phyloP scores from a whole-genome alignment of 1,139 yeast genomes.

The Schwanniomyces etchellsii region DNA sequence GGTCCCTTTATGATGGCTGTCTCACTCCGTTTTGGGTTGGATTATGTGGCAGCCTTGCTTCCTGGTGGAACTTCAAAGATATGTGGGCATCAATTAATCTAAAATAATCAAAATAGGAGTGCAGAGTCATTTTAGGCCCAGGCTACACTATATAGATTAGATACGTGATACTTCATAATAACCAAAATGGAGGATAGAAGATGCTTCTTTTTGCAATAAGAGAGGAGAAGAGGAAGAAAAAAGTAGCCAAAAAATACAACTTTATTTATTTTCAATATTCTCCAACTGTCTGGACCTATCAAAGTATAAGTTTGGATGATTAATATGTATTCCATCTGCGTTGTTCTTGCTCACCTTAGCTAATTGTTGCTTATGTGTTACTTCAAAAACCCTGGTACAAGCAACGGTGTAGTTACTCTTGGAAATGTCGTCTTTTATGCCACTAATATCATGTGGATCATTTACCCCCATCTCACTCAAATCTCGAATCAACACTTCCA shows the following conservation, averaged over 20 bases:
- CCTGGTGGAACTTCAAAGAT: constrained; percentile 41
- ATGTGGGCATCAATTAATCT: constrained; percentile 36
- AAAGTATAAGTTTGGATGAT: constrained; percentile 85
- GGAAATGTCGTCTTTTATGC: constrained; percentile 60
- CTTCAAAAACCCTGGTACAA: constrained; percentile 84
- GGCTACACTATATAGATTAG: too few relatives aligned
- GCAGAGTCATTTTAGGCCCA: too few relatives aligned
- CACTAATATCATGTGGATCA: constrained; percentile 56
- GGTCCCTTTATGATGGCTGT: constrained; percentile 54
- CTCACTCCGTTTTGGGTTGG: constrained; percentile 50
- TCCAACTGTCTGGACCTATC: constrained; percentile 59
- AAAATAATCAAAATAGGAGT: constrained; percentile 7
- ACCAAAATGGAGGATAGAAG: too few relatives aligned
- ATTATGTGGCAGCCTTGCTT: constrained; percentile 41
- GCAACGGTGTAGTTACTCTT: constrained; percentile 75
- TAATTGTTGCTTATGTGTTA: constrained; percentile 53
- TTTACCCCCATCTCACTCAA: constrained; percentile 65
- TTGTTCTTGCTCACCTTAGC: constrained; percentile 21
- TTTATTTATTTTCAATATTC: constrained; percentile 3
- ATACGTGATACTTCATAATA: too few relatives aligned
- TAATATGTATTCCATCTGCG: constrained; percentile 52
- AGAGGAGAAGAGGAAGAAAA: too few relatives aligned
- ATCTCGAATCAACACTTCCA: constrained; percentile 53
- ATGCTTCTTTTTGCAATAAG: too few relatives aligned
- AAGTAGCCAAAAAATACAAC: too few relatives aligned